Conservation (phyloP, 2,329 filamentous ascomycete species). For the Exophiala sp. region DNA sequence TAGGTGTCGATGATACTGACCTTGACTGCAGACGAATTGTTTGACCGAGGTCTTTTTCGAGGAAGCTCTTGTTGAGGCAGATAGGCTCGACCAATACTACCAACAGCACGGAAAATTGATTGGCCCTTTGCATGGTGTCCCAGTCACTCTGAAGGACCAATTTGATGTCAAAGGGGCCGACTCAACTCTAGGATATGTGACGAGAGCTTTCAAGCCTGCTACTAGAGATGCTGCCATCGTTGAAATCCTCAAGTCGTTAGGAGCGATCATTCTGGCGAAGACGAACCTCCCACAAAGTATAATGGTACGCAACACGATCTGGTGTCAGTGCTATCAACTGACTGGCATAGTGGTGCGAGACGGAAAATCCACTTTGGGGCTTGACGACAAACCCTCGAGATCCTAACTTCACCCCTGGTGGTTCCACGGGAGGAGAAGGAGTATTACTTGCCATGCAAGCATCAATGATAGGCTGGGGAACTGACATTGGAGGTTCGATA, state of each 20-base stretch:
- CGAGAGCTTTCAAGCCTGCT: conserved; percentile 39
- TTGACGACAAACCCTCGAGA: conserved; percentile 47
- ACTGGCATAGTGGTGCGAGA: conserved; percentile 52
- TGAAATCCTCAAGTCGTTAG: conserved; percentile 46
- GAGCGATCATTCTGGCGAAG: conserved; percentile 54
- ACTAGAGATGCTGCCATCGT: conserved; percentile 50
- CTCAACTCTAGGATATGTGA: conserved; percentile 55
- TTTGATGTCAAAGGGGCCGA: conserved; percentile 59
- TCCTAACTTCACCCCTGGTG: conserved; percentile 45
- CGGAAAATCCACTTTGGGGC: conserved; percentile 52
- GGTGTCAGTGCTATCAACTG: conserved; percentile 39
- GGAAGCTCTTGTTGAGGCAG: conserved; percentile 34
- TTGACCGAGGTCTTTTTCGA: conserved; percentile 39
- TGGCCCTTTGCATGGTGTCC: conserved; percentile 53
- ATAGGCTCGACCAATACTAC: conserved; percentile 34
- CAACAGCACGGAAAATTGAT: conserved; percentile 39
- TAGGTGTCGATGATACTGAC: not conserved
- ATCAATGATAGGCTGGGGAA: conserved; percentile 48
- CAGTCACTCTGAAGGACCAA: conserved; percentile 58
- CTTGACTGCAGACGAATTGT: conserved; percentile 35
- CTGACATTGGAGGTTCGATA: conserved; percentile 52
- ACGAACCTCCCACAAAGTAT: conserved; percentile 52
- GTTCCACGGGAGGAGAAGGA: conserved; percentile 47
- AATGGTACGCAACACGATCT: conserved; percentile 44
- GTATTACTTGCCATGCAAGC: conserved; percentile 41